Percentiles rank a stretch among this genome's conserved stretches.
These are phyloP conservation scores for Pythium chondricola DNA, from an alignment of 352 stramenopile genomes.

Conservation along the genomic window DNA sequence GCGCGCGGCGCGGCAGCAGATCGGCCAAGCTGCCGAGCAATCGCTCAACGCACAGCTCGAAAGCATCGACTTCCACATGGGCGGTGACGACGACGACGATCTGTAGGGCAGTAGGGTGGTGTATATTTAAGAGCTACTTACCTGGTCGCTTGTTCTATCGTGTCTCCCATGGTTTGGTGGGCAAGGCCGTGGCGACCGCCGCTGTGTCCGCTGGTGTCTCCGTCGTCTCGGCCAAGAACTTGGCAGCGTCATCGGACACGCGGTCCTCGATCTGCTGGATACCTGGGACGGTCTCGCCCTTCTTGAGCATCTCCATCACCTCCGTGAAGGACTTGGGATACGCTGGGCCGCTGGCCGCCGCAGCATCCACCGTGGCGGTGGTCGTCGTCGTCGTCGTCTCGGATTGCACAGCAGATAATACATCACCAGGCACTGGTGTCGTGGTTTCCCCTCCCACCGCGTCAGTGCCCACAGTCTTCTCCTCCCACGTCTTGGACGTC, in stretches of 20 bases:
- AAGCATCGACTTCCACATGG: constrained; percentile 37
- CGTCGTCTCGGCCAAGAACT: constrained; percentile 3
- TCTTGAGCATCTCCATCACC: constrained; percentile 70
- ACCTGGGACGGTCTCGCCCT: constrained; percentile 59
- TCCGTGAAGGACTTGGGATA: constrained; percentile 71
- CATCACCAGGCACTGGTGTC: background rate
- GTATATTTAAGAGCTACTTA: constrained; percentile 8
- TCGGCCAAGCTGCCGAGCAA: constrained; percentile 41
- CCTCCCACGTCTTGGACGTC: constrained; percentile 6
- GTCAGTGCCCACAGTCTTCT: constrained; percentile 1
- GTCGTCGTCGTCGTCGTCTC: background rate
- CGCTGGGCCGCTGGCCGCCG: constrained; percentile 32
- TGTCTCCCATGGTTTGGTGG: constrained; percentile 18
- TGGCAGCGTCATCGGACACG: constrained; percentile 47
- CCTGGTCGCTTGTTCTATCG: too few relatives aligned
- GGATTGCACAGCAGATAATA: background rate
- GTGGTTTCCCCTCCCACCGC: constrained; percentile 11
- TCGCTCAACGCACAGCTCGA: constrained; percentile 58
- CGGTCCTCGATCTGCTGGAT: constrained; percentile 75
- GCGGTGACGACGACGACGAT: constrained; percentile 15
- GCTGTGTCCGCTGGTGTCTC: background rate
- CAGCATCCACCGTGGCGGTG: too few relatives aligned
- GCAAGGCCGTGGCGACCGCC: background rate
- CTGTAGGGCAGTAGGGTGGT: constrained; percentile 3
- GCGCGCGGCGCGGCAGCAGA: constrained; percentile 47